Conservation (phyloP, 2,329 filamentous ascomycete genomes). For the Chrysosporium queenslandicum region DNA sequence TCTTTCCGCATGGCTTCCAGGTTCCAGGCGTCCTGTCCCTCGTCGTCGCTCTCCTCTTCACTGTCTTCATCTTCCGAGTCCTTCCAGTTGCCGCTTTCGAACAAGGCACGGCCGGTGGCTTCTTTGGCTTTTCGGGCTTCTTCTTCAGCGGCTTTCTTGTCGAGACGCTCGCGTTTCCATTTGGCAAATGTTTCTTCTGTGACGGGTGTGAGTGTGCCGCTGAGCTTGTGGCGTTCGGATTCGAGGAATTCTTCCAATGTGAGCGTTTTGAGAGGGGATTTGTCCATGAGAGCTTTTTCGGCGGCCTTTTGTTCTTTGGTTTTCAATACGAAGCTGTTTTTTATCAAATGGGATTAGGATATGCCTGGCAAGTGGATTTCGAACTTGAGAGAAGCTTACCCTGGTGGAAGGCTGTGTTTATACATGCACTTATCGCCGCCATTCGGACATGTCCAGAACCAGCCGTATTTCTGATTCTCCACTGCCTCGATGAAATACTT, state of each 20-base stretch:
- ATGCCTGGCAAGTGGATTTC: background rate
- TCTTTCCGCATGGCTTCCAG: constrained; percentile 80
- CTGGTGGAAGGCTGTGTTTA: constrained; percentile 85
- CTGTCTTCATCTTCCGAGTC: constrained; percentile 54
- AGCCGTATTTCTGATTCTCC: constrained; percentile 96
- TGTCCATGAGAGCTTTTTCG: constrained; percentile 92
- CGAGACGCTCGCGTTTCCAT: constrained; percentile 89
- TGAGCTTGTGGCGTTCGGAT: constrained; percentile 89
- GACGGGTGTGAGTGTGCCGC: constrained; percentile 82
- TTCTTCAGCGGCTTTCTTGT: constrained; percentile 93
- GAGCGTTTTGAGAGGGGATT: constrained; percentile 85
- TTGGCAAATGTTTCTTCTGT: constrained; percentile 86
- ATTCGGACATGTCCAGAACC: constrained; percentile 98
- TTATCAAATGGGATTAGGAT: background rate
- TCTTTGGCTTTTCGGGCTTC: constrained; percentile 87
- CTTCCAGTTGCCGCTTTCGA: constrained; percentile 92
- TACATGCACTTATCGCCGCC: constrained; percentile 98
- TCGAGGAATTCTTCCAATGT: constrained; percentile 97
- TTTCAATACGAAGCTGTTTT: constrained; percentile 76
- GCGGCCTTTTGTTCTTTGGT: constrained; percentile 93
- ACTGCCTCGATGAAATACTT: constrained; percentile 97
- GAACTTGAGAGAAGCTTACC: constrained; percentile 49
- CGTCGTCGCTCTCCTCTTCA: constrained; percentile 38
- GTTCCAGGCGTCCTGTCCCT: constrained; percentile 35
- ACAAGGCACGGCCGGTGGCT: constrained; percentile 85